Percentiles rank a stretch among this genome's conserved stretches.
Evolutionary conservation across 495 filamentous ascomycete genomes (phyloP).

Genomic region (Daldinia decipiens): DNA sequence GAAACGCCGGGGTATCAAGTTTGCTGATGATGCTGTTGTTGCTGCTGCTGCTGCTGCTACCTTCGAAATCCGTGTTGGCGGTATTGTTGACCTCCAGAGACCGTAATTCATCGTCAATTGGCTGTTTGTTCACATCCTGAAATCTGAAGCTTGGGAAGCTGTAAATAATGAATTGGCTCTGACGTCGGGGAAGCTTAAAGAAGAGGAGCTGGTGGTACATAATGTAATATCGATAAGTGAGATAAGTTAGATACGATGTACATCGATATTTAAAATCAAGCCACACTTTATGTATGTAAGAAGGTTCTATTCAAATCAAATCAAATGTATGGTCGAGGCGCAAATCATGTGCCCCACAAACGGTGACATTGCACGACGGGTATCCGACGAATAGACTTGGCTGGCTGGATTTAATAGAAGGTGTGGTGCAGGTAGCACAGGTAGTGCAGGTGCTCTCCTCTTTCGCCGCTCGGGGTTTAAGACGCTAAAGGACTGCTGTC

Average conservation of each 20-base stretch:
- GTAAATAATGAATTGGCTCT: constrained; percentile 21
- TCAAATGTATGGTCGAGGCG: constrained; percentile 23
- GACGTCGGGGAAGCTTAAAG: constrained; percentile 26
- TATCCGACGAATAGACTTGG: constrained; percentile 1
- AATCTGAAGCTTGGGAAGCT: constrained; percentile 7
- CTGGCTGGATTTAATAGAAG: constrained; percentile 4
- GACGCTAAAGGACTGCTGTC: constrained; percentile 16
- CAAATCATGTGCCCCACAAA: constrained; percentile 40
- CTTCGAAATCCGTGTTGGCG: constrained; percentile 14
- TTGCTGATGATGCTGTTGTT: neutral
- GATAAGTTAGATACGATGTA: constrained; percentile 11
- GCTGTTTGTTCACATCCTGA: constrained; percentile 28
- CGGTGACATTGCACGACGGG: constrained; percentile 17
- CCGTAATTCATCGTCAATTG: constrained; percentile 45
- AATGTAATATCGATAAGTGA: constrained; percentile 27
- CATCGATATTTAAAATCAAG: constrained; percentile 37
- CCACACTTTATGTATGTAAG: constrained; percentile 23
- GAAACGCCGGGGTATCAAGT: constrained; percentile 51
- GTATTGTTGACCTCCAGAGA: constrained; percentile 28
- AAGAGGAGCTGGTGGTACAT: neutral
- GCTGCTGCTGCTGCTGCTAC: constrained; percentile 3
- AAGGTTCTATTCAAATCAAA: neutral
- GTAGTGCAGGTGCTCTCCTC: constrained; percentile 5
- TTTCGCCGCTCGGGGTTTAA: constrained; percentile 40
- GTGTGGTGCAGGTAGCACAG: constrained; percentile 1